Conservation (phyloP, 2,329 filamentous ascomycete species). For the Bipolaris oryzae region DNA sequence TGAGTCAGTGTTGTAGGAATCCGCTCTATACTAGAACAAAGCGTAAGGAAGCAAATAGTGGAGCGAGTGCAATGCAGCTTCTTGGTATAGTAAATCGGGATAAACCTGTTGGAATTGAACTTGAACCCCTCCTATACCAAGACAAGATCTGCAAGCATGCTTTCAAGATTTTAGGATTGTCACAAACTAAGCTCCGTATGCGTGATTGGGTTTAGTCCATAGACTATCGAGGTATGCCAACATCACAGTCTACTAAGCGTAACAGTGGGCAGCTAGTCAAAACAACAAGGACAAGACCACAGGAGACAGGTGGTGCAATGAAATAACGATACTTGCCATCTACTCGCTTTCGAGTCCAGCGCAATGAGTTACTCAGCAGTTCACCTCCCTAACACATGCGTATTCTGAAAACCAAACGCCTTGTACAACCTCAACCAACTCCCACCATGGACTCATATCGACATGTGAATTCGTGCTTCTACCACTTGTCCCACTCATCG, state of each 20-base stretch:
- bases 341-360: neutral
- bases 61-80: neutral
- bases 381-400: neutral
- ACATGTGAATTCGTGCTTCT: conserved; percentile 6
- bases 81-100: neutral
- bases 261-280: neutral
- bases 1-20: no score
- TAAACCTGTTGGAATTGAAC: neutral
- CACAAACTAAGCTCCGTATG: neutral
- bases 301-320: neutral
- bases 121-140: neutral
- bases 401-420: conserved; percentile 12
- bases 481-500: conserved; percentile 64
- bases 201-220: neutral
- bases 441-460: neutral
- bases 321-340: neutral
- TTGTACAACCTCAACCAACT: neutral
- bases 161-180: neutral
- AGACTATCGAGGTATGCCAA: neutral
- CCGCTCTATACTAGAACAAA: neutral
- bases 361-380: neutral
- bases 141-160: neutral
- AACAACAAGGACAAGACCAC: neutral
- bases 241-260: neutral
- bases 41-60: neutral